Conservation (phyloP, 352 stramenopile genomes). For the Phytophthora macrochlamydospora region DNA sequence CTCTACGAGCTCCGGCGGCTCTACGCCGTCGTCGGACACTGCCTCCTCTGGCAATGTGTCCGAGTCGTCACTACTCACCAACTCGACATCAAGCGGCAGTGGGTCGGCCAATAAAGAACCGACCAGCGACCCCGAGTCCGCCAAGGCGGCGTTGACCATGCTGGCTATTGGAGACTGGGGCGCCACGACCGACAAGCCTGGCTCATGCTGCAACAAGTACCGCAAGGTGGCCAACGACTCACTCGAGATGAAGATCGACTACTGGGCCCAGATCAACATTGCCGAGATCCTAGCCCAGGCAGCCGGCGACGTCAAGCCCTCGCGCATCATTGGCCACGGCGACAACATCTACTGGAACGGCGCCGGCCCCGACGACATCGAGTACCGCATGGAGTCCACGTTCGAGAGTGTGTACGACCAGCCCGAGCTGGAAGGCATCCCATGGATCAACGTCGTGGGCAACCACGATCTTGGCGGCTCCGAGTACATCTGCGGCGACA, state of each 20-base stretch:
- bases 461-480: conserved; percentile 90
- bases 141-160: conserved; percentile 69
- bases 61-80: conserved; percentile 53
- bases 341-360: conserved; percentile 92
- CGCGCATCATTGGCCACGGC: conserved; percentile 77
- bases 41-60: conserved; percentile 40
- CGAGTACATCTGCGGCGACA: conserved; percentile 85
- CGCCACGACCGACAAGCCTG: conserved; percentile 84
- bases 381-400: conserved; percentile 83
- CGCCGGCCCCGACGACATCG: conserved; percentile 73
- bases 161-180: conserved; percentile 89
- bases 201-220: conserved; percentile 91
- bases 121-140: conserved; percentile 62
- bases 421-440: conserved; percentile 66
- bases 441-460: conserved; percentile 87
- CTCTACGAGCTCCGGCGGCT: conserved; percentile 13
- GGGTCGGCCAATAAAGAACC: conserved; percentile 45
- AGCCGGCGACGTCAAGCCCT: conserved; percentile 69
- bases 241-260: conserved; percentile 88
- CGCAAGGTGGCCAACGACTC: conserved; percentile 78
- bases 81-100: conserved; percentile 31
- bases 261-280: conserved; percentile 87
- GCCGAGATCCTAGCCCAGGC: conserved; percentile 78
- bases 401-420: conserved; percentile 90
- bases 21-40: conserved; percentile 1